These are phyloP conservation scores for Phlebopus sp. DNA, from an alignment of 1,284 basidiomycete genomes.

Conservation along the genomic window DNA sequence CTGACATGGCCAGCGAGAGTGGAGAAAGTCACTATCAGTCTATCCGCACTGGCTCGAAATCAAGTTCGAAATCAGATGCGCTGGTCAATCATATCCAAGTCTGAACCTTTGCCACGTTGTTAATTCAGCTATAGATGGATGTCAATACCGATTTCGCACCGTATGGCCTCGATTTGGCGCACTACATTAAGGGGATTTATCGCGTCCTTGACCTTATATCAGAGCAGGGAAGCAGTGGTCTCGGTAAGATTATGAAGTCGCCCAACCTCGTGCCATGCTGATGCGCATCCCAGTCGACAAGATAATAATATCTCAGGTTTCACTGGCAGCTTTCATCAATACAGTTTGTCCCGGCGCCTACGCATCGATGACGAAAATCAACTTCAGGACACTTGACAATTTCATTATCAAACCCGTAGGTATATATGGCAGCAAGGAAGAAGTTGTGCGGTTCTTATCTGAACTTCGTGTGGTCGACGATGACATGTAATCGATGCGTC, in stretches of 20 bases:
- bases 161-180: constrained; percentile 16
- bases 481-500: constrained; percentile 30
- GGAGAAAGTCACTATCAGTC: too few relatives aligned
- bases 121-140: constrained; percentile 1
- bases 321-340: constrained; percentile 42
- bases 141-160: constrained; percentile 3
- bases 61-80: too few relatives aligned
- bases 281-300: constrained; percentile 42
- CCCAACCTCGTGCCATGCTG: not conserved
- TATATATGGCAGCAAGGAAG: constrained; percentile 51
- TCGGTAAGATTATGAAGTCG: constrained; percentile 34
- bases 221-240: constrained; percentile 45
- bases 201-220: constrained; percentile 47
- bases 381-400: constrained; percentile 48
- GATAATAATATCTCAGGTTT: constrained; percentile 48
- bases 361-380: constrained; percentile 47
- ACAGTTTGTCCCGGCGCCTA: constrained; percentile 42
- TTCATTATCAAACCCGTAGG: constrained; percentile 48
- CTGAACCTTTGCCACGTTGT: not conserved
- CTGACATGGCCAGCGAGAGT: too few relatives aligned
- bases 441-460: constrained; percentile 45
- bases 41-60: too few relatives aligned
- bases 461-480: constrained; percentile 36
- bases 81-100: not conserved
- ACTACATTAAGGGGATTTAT: constrained; percentile 37